Percentiles rank a stretch among this genome's conserved stretches.
phyloP scores from a whole-genome alignment of 1,139 yeast genomes.

The Pichia kudriavzevii region DNA sequence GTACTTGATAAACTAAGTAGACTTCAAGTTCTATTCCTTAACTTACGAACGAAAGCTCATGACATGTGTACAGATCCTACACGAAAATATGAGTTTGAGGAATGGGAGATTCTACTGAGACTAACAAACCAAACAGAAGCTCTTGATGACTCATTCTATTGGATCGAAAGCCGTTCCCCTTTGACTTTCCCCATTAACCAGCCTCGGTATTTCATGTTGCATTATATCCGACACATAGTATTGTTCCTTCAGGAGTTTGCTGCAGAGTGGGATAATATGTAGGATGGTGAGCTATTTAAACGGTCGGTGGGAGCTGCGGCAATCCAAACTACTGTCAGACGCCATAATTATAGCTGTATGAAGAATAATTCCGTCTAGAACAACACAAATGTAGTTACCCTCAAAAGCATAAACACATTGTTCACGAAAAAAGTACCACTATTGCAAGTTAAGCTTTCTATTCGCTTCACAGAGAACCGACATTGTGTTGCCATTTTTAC shows the following conservation, averaged over 20 bases:
- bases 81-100: conserved; percentile 33
- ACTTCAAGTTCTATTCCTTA: conserved; percentile 20
- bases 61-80: conserved; percentile 28
- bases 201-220: conserved; percentile 51
- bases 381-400: no score
- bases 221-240: conserved; percentile 35
- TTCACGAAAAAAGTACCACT: no score
- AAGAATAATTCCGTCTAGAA: no score
- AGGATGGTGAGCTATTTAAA: background rate
- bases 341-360: no score
- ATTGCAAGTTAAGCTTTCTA: no score
- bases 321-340: no score
- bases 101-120: conserved; percentile 37
- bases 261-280: conserved; percentile 17
- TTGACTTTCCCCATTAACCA: conserved; percentile 59
- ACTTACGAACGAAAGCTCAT: conserved; percentile 19
- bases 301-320: no score
- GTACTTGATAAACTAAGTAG: conserved; percentile 18
- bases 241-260: conserved; percentile 25
- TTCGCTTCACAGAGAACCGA: no score
- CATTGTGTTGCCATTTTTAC: no score
- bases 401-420: no score
- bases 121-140: conserved; percentile 24
- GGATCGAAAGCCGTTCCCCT: conserved; percentile 46
- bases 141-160: conserved; percentile 26